Percentiles rank a stretch among this genome's conserved stretches.
Conservation (phyloP, 2,329 filamentous ascomycete genomes). For the Blumeria hordei region DNA sequence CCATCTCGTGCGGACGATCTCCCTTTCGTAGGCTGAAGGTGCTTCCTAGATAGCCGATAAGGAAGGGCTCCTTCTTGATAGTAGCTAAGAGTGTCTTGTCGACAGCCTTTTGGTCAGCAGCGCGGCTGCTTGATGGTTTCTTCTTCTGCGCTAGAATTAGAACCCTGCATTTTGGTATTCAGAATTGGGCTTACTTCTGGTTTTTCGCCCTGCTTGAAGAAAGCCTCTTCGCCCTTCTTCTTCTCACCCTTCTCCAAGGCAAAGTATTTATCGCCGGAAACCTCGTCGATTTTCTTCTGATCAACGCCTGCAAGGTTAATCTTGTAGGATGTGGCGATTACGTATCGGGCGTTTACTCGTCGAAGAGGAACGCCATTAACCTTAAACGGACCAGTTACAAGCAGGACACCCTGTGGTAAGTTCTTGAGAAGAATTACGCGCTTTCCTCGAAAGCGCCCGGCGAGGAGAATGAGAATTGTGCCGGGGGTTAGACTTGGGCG, state of each 20-base stretch:
- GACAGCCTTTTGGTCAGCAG: constrained; percentile 92
- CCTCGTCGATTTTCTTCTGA: constrained; percentile 65
- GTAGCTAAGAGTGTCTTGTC: constrained; percentile 86
- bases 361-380: constrained; percentile 97
- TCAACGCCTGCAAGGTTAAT: constrained; percentile 72
- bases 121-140: constrained; percentile 73
- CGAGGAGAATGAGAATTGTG: constrained; percentile 94
- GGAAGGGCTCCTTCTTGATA: constrained; percentile 96
- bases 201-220: constrained; percentile 99
- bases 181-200: constrained; percentile 46
- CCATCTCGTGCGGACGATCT: constrained; percentile 99
- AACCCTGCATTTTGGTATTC: not conserved
- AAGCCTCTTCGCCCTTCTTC: constrained; percentile 93
- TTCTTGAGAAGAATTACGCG: constrained; percentile 96
- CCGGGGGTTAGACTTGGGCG: constrained; percentile 81
- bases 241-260: constrained; percentile 82
- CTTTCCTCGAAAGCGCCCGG: constrained; percentile 99
- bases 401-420: constrained; percentile 90
- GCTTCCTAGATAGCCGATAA: constrained; percentile 79
- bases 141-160: constrained; percentile 52
- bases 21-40: constrained; percentile 98
- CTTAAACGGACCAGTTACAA: constrained; percentile 99
- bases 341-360: constrained; percentile 80
- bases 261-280: constrained; percentile 67
- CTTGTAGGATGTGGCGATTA: constrained; percentile 73